Evolutionary conservation across 805 yeast species (phyloP), one percentile per base, ranked within the genome.

Genomic region (Cyberlindnera xylosilytica): DNA sequence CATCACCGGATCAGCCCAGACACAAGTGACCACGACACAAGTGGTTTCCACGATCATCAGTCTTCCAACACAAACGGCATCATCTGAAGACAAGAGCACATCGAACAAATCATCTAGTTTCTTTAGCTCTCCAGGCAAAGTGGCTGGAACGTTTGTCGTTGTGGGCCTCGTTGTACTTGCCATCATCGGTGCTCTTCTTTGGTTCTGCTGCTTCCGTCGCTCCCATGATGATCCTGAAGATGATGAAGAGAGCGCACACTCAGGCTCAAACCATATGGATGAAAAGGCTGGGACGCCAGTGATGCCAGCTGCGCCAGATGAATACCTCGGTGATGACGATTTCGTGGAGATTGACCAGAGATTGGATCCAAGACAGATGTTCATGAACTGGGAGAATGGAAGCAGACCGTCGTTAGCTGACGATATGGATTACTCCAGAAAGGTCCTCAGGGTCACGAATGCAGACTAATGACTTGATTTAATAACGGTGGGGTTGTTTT

Each of bases 71-170:
- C 20, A 45, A 4, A 43, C 62, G 12, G 22, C 54, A 6, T 17
- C 46, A 4, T 38, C 50, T 12, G 15, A 6, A 4, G 13, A 15
- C n/a, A 35, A 53, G n/a, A n/a, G n/a, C n/a, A n/a, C n/a, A n/a
- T n/a, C 5, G 20, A 22, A 22, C 49, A 46, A 55, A 52, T 56
- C 55, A 22, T 64, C 18, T 3, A 39, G 44, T 3, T 85, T 83
- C 58, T 86, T 82, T 64, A 70, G 74, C 42, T 67, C 76, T 30
- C 74, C 73, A 28, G 91, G 90, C 0, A 82, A 81, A 54, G 91
- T 86, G 1, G 93, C 90, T 0, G 95, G 93, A 2, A 81, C 84
- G 0, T 85, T 85, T 61, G 75, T 81, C 2, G 89, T 76, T 0
- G 93, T 86, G 16, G 93, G 88, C 1, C 49, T 86, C 4, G 81